phyloP scores from a whole-genome alignment of 2,329 filamentous ascomycete genomes.

The Corynespora cassiicola region DNA sequence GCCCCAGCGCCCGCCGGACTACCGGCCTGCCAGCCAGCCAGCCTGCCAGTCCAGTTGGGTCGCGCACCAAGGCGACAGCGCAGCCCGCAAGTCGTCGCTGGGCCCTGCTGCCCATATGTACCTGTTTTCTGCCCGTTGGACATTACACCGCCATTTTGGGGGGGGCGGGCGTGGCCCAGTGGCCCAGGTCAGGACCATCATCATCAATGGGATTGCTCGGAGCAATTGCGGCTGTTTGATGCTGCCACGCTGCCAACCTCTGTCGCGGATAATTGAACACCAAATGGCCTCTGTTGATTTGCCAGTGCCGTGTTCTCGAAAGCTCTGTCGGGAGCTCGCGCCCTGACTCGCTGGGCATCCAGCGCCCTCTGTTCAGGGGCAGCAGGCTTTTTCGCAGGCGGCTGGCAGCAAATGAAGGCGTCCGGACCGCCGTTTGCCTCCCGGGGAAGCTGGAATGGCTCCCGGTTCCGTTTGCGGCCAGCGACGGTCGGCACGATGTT shows the following conservation, averaged over 20 bases:
- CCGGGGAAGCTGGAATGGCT: slow-evolving; percentile 35
- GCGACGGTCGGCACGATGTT: slow-evolving; percentile 37
- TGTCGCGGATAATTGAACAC: slow-evolving; percentile 21
- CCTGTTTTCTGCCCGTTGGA: slow-evolving; percentile 1
- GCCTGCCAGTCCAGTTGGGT: too few species aligned
- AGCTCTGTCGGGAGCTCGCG: slow-evolving; percentile 26
- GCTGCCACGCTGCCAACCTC: slow-evolving; percentile 29
- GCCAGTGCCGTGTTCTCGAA: slow-evolving; percentile 30
- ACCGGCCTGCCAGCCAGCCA: too few species aligned
- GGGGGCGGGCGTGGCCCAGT: too few species aligned
- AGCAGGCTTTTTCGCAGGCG: slow-evolving; percentile 14
- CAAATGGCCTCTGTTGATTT: slow-evolving; percentile 20
- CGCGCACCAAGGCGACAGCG: too few species aligned
- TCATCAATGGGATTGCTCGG: slow-evolving; percentile 23
- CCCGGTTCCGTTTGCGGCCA: slow-evolving; percentile 34
- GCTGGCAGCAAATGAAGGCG: slow-evolving; percentile 17
- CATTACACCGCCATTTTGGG: slow-evolving; percentile 41
- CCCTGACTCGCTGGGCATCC: slow-evolving; percentile 33
- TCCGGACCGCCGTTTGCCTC: slow-evolving; percentile 34
- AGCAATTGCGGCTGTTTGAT: slow-evolving; percentile 32
- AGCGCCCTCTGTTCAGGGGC: slow-evolving; percentile 32
- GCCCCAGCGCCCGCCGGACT: too few species aligned
- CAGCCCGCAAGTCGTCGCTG: too few species aligned
- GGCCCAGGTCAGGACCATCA: too few species aligned
- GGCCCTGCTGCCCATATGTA: background rate